phyloP scores from a whole-genome alignment of 176 grass and related monocot species.

The Oryza glumipatula region DNA sequence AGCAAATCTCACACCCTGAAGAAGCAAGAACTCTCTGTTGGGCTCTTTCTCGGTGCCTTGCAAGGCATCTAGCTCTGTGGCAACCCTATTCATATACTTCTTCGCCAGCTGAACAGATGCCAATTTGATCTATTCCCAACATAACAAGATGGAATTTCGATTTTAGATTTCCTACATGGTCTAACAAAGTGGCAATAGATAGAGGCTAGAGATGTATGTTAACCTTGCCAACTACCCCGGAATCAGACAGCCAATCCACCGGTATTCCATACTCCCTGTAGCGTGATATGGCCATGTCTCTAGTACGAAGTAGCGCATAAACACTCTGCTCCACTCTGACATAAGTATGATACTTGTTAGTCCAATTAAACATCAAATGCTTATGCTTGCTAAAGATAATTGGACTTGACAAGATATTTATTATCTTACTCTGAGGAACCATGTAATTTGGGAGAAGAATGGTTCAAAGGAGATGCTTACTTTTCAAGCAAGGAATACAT shows the following conservation, averaged over 20 bases:
- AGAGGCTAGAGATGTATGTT: conserved; percentile 8
- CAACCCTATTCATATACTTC: conserved; percentile 95
- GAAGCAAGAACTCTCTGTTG: conserved; percentile 92
- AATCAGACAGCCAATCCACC: conserved; percentile 82
- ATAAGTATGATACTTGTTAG: background rate
- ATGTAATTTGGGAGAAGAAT: conserved; percentile 7
- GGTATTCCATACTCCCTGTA: conserved; percentile 95
- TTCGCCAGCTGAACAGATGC: conserved; percentile 89
- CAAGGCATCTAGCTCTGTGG: conserved; percentile 79
- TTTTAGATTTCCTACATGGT: conserved; percentile 20
- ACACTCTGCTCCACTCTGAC: conserved; percentile 88
- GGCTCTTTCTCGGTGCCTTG: conserved; percentile 75
- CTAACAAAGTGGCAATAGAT: background rate
- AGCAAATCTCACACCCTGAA: conserved; percentile 92
- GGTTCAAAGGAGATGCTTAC: conserved; percentile 52
- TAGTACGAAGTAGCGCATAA: conserved; percentile 83
- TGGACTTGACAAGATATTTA: background rate
- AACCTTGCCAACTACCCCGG: conserved; percentile 93
- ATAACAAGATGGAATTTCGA: conserved; percentile 13
- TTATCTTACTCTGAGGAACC: background rate
- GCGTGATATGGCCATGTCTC: conserved; percentile 84
- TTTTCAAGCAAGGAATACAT: conserved; percentile 96
- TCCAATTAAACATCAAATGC: background rate
- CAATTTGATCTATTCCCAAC: conserved; percentile 81
- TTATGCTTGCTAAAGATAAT: background rate